Conservation (phyloP, 2,329 filamentous ascomycete species). For the Claviceps cyperi region DNA sequence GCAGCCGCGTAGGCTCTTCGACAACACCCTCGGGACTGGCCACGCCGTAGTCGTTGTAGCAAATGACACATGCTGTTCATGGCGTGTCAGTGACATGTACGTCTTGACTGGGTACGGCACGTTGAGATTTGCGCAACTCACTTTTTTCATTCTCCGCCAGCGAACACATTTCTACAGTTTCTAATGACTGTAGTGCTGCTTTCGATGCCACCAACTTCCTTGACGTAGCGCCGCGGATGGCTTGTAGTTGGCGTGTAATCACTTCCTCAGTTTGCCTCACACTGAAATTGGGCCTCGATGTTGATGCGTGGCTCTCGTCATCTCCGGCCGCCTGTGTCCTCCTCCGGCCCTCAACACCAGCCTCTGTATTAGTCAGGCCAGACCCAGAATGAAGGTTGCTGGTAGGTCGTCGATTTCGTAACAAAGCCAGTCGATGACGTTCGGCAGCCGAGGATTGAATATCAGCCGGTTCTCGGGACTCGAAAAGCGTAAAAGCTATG, state of each 20-base stretch:
- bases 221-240: constrained; percentile 28
- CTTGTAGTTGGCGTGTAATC: constrained; percentile 26
- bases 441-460: constrained; percentile 11
- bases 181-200: constrained; percentile 29
- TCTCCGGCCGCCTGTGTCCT: not conserved
- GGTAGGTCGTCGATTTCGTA: constrained; percentile 14
- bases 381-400: constrained; percentile 11
- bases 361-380: constrained; percentile 11
- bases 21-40: constrained; percentile 41
- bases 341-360: constrained; percentile 5
- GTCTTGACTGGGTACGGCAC: not conserved
- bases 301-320: not conserved
- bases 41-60: constrained; percentile 47
- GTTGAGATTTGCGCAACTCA: constrained; percentile 17
- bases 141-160: constrained; percentile 33
- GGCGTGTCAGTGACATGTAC: not conserved
- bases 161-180: constrained; percentile 29
- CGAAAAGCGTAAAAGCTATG: not conserved
- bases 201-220: constrained; percentile 34
- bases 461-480: not conserved
- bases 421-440: constrained; percentile 13
- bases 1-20: constrained; percentile 42
- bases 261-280: constrained; percentile 15
- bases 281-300: constrained; percentile 1
- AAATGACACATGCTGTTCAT: constrained; percentile 42